Evolutionary conservation across 352 stramenopile genomes (phyloP).

Genomic region (Albugo laibachii): DNA sequence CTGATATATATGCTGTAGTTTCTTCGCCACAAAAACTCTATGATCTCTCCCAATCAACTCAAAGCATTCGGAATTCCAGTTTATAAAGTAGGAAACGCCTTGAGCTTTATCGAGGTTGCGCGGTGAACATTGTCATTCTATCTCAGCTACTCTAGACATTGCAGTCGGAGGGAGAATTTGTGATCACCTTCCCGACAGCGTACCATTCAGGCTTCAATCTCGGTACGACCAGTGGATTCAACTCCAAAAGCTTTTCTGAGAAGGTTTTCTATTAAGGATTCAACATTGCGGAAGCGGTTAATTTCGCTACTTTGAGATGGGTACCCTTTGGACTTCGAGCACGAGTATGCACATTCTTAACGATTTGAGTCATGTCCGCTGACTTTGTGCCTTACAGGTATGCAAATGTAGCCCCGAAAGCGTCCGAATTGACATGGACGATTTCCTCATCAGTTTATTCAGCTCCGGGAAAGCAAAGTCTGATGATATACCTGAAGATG

Average conservation of each 20-base stretch:
- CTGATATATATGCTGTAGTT: slow-evolving; percentile 23
- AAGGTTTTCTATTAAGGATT: slow-evolving; percentile 24
- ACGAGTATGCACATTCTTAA: slow-evolving; percentile 21
- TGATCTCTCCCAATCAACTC: slow-evolving; percentile 72
- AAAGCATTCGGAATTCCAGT: slow-evolving; percentile 71
- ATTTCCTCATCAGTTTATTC: slow-evolving; percentile 55
- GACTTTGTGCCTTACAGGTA: slow-evolving; percentile 10
- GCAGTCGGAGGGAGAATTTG: slow-evolving; percentile 78
- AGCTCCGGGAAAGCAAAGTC: slow-evolving; percentile 12
- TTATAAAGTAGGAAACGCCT: slow-evolving; percentile 16
- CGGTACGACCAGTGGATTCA: slow-evolving; percentile 13
- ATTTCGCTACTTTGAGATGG: slow-evolving; percentile 79
- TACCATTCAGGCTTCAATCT: slow-evolving; percentile 84
- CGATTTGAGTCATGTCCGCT: neutral
- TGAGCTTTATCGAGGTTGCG: neutral
- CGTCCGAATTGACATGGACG: slow-evolving; percentile 74
- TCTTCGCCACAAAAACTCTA: slow-evolving; percentile 84
- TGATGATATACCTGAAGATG: slow-evolving; percentile 22
- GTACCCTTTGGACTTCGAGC: slow-evolving; percentile 56
- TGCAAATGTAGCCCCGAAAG: slow-evolving; percentile 75
- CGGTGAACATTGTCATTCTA: too few relatives aligned
- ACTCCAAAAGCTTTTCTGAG: neutral
- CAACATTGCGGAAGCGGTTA: slow-evolving; percentile 82
- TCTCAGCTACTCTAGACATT: slow-evolving; percentile 16
- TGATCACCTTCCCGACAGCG: slow-evolving; percentile 81